These are phyloP conservation scores for Lichtheimia ornata DNA, from an alignment of 371 early-diverging fungal species.

Conservation along the genomic window DNA sequence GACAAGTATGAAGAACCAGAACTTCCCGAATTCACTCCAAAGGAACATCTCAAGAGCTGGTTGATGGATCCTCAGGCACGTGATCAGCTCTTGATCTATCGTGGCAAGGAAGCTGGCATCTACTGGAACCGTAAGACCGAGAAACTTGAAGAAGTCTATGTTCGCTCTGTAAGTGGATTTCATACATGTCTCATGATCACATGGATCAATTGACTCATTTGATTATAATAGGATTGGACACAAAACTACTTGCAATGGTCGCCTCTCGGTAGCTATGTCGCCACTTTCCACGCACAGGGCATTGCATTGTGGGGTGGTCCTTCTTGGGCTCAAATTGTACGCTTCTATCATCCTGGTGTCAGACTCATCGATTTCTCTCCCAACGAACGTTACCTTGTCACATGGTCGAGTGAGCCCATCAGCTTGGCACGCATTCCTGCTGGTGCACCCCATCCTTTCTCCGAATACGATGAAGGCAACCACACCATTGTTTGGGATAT, in stretches of 20 bases:
- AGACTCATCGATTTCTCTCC: slow-evolving; percentile 92
- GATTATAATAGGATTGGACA: slow-evolving; percentile 79
- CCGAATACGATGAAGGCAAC: slow-evolving; percentile 77
- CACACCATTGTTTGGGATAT: slow-evolving; percentile 91
- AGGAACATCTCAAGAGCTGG: slow-evolving; percentile 92
- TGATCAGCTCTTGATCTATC: slow-evolving; percentile 91
- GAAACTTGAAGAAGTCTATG: slow-evolving; percentile 76
- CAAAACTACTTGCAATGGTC: slow-evolving; percentile 95
- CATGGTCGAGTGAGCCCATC: slow-evolving; percentile 91
- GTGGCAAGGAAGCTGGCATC: slow-evolving; percentile 81
- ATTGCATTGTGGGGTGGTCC: slow-evolving; percentile 96
- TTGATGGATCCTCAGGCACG: slow-evolving; percentile 83
- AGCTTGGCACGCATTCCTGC: slow-evolving; percentile 52
- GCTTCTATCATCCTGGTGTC: slow-evolving; percentile 92
- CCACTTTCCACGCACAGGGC: slow-evolving; percentile 93
- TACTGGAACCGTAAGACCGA: slow-evolving; percentile 92
- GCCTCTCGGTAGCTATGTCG: slow-evolving; percentile 90
- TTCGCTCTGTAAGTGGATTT: slow-evolving; percentile 54
- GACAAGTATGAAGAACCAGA: slow-evolving; percentile 77
- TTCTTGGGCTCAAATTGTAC: slow-evolving; percentile 87
- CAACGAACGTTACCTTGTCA: slow-evolving; percentile 90
- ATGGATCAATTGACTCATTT: background rate
- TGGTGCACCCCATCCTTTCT: slow-evolving; percentile 66
- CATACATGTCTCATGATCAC: background rate
- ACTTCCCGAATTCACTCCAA: slow-evolving; percentile 70